Conservation (phyloP, 2,329 filamentous ascomycete genomes). For the Akanthomyces lecanii region DNA sequence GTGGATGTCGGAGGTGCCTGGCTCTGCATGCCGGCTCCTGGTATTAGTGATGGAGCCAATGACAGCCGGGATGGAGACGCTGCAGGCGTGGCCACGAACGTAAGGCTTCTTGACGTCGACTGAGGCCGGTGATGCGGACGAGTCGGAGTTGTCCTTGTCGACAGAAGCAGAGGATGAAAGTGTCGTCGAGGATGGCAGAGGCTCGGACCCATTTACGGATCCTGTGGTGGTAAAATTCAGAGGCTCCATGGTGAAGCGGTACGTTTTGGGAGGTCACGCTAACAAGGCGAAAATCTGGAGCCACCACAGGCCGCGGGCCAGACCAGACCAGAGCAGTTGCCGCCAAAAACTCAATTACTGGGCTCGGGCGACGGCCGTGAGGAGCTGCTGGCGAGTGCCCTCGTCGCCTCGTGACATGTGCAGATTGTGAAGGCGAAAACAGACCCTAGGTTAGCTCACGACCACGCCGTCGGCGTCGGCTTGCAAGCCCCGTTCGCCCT, state of each 20-base stretch:
- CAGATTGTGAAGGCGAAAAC: conserved; percentile 2
- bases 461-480: not conserved
- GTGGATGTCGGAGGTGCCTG: conserved; percentile 53
- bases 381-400: not conserved
- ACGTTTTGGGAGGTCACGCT: conserved; percentile 14
- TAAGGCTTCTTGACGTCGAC: not conserved
- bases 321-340: conserved; percentile 4
- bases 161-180: conserved; percentile 4
- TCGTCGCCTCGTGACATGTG: conserved; percentile 10
- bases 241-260: conserved; percentile 22
- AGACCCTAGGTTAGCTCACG: not conserved
- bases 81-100: conserved; percentile 30
- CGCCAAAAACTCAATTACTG: not conserved
- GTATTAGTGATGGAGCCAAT: conserved; percentile 35
- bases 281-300: conserved; percentile 13
- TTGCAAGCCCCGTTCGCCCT: not conserved
- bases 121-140: not conserved
- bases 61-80: conserved; percentile 43
- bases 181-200: conserved; percentile 15
- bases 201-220: conserved; percentile 23
- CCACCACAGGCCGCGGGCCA: conserved; percentile 19
- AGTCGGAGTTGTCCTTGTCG: conserved; percentile 2
- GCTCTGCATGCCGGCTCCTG: conserved; percentile 57
- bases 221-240: conserved; percentile 23
- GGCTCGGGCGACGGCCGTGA: not conserved